These are phyloP conservation scores for Trifolium subterraneum DNA, from an alignment of 306 rosid species.

Conservation along the genomic window DNA sequence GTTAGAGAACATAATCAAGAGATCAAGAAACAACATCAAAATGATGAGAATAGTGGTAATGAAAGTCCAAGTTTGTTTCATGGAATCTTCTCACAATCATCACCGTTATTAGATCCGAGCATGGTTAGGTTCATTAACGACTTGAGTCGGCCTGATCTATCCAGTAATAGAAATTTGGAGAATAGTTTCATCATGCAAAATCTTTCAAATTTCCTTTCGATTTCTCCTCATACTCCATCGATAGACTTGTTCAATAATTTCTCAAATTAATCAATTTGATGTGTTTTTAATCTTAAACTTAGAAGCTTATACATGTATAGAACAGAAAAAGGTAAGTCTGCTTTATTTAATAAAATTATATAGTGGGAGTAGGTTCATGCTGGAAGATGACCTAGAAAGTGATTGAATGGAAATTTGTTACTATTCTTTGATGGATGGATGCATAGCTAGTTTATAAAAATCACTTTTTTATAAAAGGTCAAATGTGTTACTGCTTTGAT, in stretches of 20 bases:
- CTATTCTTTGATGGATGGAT: not conserved
- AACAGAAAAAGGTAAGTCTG: not conserved
- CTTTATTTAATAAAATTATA: not conserved
- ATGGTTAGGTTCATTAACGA: slow-evolving; percentile 56
- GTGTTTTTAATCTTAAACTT: not conserved
- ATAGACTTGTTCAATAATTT: slow-evolving; percentile 72
- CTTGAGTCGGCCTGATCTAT: slow-evolving; percentile 54
- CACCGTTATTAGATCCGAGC: slow-evolving; percentile 36
- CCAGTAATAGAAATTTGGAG: slow-evolving; percentile 50
- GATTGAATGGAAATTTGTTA: not conserved
- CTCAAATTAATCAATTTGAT: slow-evolving; percentile 23
- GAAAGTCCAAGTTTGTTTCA: not conserved
- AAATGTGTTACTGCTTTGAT: no score
- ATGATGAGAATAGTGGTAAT: not conserved
- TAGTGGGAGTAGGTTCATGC: not conserved
- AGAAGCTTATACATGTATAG: not conserved
- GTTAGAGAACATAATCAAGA: slow-evolving; percentile 31
- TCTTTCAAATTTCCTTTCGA: slow-evolving; percentile 58
- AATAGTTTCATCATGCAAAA: slow-evolving; percentile 61
- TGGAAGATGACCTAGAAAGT: not conserved
- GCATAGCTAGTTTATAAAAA: not conserved
- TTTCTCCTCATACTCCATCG: slow-evolving; percentile 48
- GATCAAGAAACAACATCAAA: slow-evolving; percentile 1
- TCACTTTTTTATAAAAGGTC: no score
- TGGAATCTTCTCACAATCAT: slow-evolving; percentile 24